Evolutionary conservation across 345 rosid genomes (phyloP).

Genomic region (Mallotus nudiflorus): DNA sequence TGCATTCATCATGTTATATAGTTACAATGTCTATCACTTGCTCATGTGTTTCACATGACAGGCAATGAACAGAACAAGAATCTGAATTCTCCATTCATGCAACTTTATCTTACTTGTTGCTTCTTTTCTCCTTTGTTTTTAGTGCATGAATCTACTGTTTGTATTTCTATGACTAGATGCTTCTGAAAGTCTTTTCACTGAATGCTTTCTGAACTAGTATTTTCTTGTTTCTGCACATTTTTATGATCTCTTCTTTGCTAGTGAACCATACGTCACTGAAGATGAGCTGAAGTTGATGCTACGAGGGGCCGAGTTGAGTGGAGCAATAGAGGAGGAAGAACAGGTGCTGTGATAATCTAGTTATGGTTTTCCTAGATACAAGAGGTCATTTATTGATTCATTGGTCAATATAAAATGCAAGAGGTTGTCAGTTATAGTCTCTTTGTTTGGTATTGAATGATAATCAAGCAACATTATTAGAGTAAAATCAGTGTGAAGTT

Average conservation of each 20-base stretch:
- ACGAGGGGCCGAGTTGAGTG: conserved; percentile 95
- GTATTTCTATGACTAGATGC: neutral
- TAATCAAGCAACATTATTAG: neutral
- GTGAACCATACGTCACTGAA: conserved; percentile 95
- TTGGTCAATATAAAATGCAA: neutral
- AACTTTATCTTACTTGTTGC: neutral
- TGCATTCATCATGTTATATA: neutral
- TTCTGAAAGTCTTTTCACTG: neutral
- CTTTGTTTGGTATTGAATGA: neutral
- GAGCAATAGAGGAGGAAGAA: conserved; percentile 99
- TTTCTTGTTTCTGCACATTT: conserved; percentile 6
- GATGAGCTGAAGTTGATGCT: conserved; percentile 95
- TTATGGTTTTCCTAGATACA: conserved; percentile 7
- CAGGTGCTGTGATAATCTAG: conserved; percentile 49
- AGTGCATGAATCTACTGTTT: neutral
- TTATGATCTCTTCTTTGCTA: conserved; percentile 25
- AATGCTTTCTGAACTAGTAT: neutral
- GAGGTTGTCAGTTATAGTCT: neutral
- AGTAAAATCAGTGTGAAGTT: neutral
- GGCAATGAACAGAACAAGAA: neutral
- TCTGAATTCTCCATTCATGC: neutral
- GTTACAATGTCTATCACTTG: neutral
- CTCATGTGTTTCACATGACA: neutral
- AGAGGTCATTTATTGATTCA: neutral
- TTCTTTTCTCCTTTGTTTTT: neutral